Evolutionary conservation across 257 asterid species (phyloP).

Genomic region (Anisodus acutangulus): DNA sequence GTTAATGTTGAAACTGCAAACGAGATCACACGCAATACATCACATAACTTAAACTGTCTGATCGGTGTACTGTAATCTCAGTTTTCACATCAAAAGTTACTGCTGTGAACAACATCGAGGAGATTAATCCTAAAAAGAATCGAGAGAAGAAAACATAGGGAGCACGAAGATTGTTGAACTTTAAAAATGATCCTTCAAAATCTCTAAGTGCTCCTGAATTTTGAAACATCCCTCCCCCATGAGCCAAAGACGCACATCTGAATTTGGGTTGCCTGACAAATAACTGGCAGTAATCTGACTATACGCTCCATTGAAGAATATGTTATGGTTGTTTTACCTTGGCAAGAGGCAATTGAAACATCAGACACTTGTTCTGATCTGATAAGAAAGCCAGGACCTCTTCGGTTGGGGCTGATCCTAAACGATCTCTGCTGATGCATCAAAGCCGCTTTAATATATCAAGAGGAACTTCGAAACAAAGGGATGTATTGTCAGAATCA

Average conservation of each 20-base stretch:
- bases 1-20: not conserved
- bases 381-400: conserved; percentile 31
- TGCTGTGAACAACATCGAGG: not conserved
- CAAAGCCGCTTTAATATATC: conserved; percentile 24
- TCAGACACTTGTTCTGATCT: conserved; percentile 39
- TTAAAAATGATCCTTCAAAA: not conserved
- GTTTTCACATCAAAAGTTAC: not conserved
- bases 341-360: conserved; percentile 34
- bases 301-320: not conserved
- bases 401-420: conserved; percentile 26
- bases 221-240: not conserved
- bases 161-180: not conserved
- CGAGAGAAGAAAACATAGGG: not conserved
- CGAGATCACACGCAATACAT: not conserved
- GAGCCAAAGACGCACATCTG: not conserved
- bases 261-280: not conserved
- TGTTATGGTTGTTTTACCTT: conserved; percentile 27
- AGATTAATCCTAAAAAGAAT: not conserved
- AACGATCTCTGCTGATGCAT: conserved; percentile 39
- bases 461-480: not conserved
- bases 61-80: not conserved
- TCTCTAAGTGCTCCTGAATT: not conserved
- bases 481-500: not conserved
- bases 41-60: not conserved
- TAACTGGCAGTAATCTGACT: not conserved